Base-by-base conservation (phyloP, 2,329 filamentous ascomycete genomes). In the Rutstroemia sp. region DNA sequence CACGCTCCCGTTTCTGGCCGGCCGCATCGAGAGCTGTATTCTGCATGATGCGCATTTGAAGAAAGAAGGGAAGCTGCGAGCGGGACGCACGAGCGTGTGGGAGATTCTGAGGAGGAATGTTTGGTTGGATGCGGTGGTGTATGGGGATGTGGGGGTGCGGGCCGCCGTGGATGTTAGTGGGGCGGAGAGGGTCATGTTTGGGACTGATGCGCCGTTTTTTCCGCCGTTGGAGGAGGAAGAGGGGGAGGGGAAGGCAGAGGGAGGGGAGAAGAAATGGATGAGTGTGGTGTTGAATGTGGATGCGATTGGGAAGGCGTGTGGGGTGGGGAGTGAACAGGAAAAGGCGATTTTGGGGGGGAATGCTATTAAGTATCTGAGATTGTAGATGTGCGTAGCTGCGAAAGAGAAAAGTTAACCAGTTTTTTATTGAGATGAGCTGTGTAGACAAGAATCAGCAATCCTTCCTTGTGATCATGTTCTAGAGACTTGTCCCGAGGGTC, bases 21-120 rank as follows among this genome's bases (percentile, higher is more conserved):
- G 92, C 0, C 77, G 92, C 27, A 90, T 96, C 52, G 90, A 96
- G 72, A 92, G 87, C 67, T 96, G 91, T 68, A 84, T 96, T 53
- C 71, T 83, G 57, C 92, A 96, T 72, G 91, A 96, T 67, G 86
- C 82, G 0, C 84, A 90, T 67, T 78, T 95, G 41, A 81, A 86
- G 55, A 75, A 77, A 1, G 79, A 84, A 59, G 86, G 85, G 9
- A 82, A 79, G 66, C 73, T 77, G 1, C 71, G 75, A 12, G 67
- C 72, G 19, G 65, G 61, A 3, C 72, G 85, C 58, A 73, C 78
- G 54, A 77, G 75, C 54, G 71, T 87, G 0, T 86, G 83, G 83
- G 82, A 86, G 64, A 74, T 87, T 3, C 61, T 87, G 62, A 81
- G 80, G 66, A 85, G 83, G 61, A 94, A 96, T 73, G 81, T 96